Evolutionary conservation across 2,329 filamentous ascomycete species (phyloP).

Genomic region (Beauveria sp.): DNA sequence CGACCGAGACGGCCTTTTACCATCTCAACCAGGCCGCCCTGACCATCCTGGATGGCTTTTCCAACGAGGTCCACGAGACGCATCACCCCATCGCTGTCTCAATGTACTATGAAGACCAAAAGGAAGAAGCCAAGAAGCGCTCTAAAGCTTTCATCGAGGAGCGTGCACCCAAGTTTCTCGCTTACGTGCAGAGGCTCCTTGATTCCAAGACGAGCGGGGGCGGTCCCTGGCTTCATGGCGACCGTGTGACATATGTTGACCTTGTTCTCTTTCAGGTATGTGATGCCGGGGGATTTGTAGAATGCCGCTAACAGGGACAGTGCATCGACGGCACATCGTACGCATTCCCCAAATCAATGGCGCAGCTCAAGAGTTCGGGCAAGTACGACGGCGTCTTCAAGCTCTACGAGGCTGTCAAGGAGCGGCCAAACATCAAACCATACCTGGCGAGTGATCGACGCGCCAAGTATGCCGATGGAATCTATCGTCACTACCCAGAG

Average conservation of each 20-base stretch:
- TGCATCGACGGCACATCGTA: conserved; percentile 51
- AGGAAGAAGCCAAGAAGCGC: conserved; percentile 52
- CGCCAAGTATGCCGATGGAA: conserved; percentile 52
- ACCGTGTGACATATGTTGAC: conserved; percentile 62
- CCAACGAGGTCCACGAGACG: conserved; percentile 65
- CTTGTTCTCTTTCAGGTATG: conserved; percentile 63
- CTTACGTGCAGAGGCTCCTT: conserved; percentile 62
- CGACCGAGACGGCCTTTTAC: conserved; percentile 40
- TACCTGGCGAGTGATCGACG: conserved; percentile 63
- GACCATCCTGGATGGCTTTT: conserved; percentile 63
- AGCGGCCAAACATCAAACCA: conserved; percentile 54
- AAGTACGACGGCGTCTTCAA: conserved; percentile 56
- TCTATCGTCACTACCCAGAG: conserved; percentile 68
- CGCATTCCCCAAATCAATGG: conserved; percentile 63
- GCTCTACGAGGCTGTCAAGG: conserved; percentile 56
- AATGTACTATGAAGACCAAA: conserved; percentile 70
- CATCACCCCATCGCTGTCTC: conserved; percentile 60
- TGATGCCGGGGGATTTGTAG: not conserved
- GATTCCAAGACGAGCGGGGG: conserved; percentile 45
- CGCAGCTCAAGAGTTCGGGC: conserved; percentile 43
- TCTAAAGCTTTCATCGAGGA: conserved; percentile 50
- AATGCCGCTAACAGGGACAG: conserved; percentile 20
- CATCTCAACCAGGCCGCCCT: conserved; percentile 56
- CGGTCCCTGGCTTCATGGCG: conserved; percentile 59
- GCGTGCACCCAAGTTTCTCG: conserved; percentile 64